Percentiles rank a stretch among this genome's conserved stretches.
phyloP scores from a whole-genome alignment of 345 rosid species.

The Citrus sp. region DNA sequence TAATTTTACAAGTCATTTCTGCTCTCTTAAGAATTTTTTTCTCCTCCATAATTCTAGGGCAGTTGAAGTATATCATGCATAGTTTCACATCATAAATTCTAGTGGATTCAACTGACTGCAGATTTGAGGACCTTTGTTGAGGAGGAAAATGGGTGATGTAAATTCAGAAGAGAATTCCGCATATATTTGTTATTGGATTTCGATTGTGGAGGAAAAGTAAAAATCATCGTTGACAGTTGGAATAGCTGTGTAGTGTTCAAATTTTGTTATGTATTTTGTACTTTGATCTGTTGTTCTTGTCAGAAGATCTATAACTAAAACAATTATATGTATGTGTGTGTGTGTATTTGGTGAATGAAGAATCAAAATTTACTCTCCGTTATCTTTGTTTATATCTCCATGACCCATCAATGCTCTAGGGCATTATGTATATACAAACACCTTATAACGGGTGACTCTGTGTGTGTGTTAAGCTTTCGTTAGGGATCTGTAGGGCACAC shows the following conservation, averaged over 20 bases:
- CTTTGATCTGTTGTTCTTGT: neutral
- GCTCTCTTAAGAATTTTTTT: neutral
- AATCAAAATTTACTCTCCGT: no score
- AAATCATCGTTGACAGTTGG: neutral
- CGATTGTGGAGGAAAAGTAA: neutral
- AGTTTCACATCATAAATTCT: neutral
- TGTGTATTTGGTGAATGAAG: no score
- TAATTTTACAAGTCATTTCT: neutral
- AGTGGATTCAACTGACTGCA: neutral
- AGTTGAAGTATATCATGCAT: neutral
- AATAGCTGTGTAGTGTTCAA: no score
- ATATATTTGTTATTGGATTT: neutral
- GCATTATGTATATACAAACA: no score
- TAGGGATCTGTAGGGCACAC: no score
- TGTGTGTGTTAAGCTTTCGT: no score
- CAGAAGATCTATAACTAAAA: no score
- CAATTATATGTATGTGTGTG: no score
- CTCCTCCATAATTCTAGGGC: neutral
- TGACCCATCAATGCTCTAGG: no score
- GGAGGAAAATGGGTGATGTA: neutral
- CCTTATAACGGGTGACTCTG: no score
- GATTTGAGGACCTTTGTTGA: neutral
- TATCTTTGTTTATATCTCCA: no score
- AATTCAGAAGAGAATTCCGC: neutral
- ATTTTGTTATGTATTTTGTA: neutral